Conservation (phyloP, 495 filamentous ascomycete genomes). For the Annulohypoxylon nitens region DNA sequence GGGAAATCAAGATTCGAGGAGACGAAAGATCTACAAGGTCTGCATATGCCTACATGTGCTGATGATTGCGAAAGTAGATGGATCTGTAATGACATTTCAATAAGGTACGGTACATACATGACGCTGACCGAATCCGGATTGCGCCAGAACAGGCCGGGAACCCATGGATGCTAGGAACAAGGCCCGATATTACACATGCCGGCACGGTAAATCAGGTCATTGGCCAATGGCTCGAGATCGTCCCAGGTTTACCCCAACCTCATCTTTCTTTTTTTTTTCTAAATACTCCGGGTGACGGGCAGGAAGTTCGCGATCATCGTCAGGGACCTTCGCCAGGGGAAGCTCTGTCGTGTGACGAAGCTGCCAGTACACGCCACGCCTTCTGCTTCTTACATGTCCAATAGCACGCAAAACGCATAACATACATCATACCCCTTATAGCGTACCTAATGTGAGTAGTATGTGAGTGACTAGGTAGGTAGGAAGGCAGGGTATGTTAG, state of each 20-base stretch:
- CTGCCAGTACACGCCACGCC: slow-evolving; percentile 28
- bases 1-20: slow-evolving; percentile 46
- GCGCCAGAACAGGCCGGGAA: slow-evolving; percentile 44
- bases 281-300: slow-evolving; percentile 39
- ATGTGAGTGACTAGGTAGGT: background rate
- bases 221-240: slow-evolving; percentile 49
- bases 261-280: slow-evolving; percentile 32
- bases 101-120: slow-evolving; percentile 32
- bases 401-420: background rate
- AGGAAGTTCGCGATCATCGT: slow-evolving; percentile 41
- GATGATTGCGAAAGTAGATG: slow-evolving; percentile 33
- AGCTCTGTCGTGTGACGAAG: slow-evolving; percentile 45
- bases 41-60: slow-evolving; percentile 41
- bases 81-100: slow-evolving; percentile 40
- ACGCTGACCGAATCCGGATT: slow-evolving; percentile 47
- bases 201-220: slow-evolving; percentile 48
- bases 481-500: background rate
- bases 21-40: slow-evolving; percentile 43
- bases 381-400: background rate
- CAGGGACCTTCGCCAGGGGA: slow-evolving; percentile 38
- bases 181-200: slow-evolving; percentile 49
- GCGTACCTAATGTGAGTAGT: background rate
- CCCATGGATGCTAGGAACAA: slow-evolving; percentile 43
- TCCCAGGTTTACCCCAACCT: slow-evolving; percentile 46
- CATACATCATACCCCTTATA: slow-evolving; percentile 13